phyloP scores from a whole-genome alignment of 495 filamentous ascomycete species.

The Pyrenula massariospora region DNA sequence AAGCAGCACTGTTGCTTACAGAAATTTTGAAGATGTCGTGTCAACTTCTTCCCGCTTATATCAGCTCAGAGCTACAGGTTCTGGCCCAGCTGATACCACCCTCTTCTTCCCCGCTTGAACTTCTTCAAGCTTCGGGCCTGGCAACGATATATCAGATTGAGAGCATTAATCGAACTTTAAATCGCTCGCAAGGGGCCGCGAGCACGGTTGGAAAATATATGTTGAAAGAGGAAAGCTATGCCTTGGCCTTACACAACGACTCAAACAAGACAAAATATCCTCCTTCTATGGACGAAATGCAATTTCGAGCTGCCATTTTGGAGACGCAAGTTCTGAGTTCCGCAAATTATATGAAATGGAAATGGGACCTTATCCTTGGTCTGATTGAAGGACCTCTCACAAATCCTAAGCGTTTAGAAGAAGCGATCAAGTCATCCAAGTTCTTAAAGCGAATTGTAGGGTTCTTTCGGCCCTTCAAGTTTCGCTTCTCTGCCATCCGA shows the following conservation, averaged over 20 bases:
- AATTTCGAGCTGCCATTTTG: slow-evolving; percentile 72
- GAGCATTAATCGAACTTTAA: slow-evolving; percentile 87
- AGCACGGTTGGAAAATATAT: slow-evolving; percentile 28
- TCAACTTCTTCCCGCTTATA: slow-evolving; percentile 63
- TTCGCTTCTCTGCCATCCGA: slow-evolving; percentile 73
- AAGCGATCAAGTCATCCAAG: slow-evolving; percentile 88
- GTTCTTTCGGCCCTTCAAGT: slow-evolving; percentile 95
- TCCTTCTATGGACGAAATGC: slow-evolving; percentile 71
- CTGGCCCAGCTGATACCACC: slow-evolving; percentile 70
- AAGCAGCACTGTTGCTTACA: slow-evolving; percentile 80
- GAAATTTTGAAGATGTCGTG: slow-evolving; percentile 84
- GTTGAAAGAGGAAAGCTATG: slow-evolving; percentile 34
- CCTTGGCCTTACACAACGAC: slow-evolving; percentile 35
- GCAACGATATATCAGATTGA: slow-evolving; percentile 93
- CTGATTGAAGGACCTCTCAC: slow-evolving; percentile 88
- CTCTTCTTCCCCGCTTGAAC: slow-evolving; percentile 55
- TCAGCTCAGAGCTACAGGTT: slow-evolving; percentile 72
- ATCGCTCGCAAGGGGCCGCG: slow-evolving; percentile 50
- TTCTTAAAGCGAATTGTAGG: slow-evolving; percentile 90
- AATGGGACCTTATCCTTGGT: slow-evolving; percentile 83
- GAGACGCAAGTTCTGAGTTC: slow-evolving; percentile 80
- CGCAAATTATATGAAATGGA: slow-evolving; percentile 87
- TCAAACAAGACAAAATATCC: slow-evolving; percentile 60
- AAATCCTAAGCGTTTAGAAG: slow-evolving; percentile 85
- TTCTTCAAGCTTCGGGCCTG: slow-evolving; percentile 67